These are phyloP conservation scores for Wickerhamiella cacticola DNA, from an alignment of 805 yeast species.

Conservation along the genomic window DNA sequence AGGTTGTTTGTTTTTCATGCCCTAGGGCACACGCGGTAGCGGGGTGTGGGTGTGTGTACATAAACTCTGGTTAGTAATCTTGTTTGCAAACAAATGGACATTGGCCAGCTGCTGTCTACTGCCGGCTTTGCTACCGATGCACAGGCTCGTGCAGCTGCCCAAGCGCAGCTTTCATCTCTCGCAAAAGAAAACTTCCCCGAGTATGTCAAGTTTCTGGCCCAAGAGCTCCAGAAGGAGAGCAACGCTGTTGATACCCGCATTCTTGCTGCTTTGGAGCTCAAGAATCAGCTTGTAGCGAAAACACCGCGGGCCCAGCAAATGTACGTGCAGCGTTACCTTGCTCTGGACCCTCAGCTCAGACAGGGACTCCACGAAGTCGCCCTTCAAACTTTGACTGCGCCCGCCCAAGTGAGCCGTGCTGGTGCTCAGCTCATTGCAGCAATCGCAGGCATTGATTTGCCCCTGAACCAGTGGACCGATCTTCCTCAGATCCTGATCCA, in stretches of 20 bases:
- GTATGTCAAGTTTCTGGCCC: conserved; percentile 57
- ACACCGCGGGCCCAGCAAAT: conserved; percentile 46
- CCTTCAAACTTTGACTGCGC: conserved; percentile 48
- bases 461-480: conserved; percentile 77
- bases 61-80: conserved; percentile 1
- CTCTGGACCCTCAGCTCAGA: conserved; percentile 44
- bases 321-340: conserved; percentile 65
- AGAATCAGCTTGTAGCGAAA: conserved; percentile 79
- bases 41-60: conserved; percentile 1
- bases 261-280: conserved; percentile 77
- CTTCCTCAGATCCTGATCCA: conserved; percentile 73
- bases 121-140: conserved; percentile 42
- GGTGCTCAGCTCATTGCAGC: conserved; percentile 94
- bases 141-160: conserved; percentile 56
- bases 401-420: conserved; percentile 69
- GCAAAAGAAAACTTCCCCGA: conserved; percentile 64
- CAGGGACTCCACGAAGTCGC: conserved; percentile 51
- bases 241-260: conserved; percentile 67
- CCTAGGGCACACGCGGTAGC: neutral
- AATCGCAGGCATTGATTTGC: conserved; percentile 90
- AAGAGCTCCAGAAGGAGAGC: conserved; percentile 53
- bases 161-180: conserved; percentile 55
- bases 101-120: conserved; percentile 60
- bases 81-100: conserved; percentile 32
- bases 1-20: neutral